Evolutionary conservation across 306 rosid species (phyloP).

Genomic region (Argentina anserina): DNA sequence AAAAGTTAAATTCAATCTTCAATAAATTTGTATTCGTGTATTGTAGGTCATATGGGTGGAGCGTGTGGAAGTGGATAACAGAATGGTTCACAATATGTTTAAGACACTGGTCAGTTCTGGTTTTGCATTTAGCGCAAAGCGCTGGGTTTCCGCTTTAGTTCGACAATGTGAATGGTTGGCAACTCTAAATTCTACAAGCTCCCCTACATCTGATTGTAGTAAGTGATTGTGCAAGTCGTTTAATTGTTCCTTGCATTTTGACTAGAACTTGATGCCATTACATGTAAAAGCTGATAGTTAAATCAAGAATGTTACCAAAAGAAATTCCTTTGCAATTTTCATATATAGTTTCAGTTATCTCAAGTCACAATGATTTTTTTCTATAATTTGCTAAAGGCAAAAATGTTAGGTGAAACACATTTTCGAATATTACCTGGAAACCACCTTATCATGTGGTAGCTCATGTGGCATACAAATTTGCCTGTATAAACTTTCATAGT

Average conservation of each 20-base stretch:
- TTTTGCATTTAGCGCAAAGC: conserved; percentile 51
- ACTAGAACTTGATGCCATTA: not conserved
- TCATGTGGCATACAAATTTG: no score
- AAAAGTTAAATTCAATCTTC: not conserved
- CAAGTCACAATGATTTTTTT: no score
- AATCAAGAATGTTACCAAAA: not conserved
- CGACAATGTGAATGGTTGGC: conserved; percentile 28
- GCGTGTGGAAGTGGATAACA: conserved; percentile 47
- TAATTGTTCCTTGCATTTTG: not conserved
- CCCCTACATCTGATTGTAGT: conserved; percentile 28
- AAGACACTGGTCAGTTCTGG: conserved; percentile 33
- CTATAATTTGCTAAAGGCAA: no score
- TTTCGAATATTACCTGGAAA: no score
- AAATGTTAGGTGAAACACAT: not conserved
- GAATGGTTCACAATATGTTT: conserved; percentile 21
- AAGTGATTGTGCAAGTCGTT: not conserved
- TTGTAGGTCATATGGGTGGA: conserved; percentile 58
- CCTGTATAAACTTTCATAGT: no score
- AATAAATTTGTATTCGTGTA: not conserved
- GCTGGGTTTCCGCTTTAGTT: conserved; percentile 43
- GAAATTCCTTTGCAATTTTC: not conserved
- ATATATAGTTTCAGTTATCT: no score
- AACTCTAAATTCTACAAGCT: conserved; percentile 1
- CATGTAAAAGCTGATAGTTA: not conserved
- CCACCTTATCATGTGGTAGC: not conserved